These are phyloP conservation scores for Chrysanthemum makinoi DNA, from an alignment of 129 eudicot genomes.

Conservation along the genomic window DNA sequence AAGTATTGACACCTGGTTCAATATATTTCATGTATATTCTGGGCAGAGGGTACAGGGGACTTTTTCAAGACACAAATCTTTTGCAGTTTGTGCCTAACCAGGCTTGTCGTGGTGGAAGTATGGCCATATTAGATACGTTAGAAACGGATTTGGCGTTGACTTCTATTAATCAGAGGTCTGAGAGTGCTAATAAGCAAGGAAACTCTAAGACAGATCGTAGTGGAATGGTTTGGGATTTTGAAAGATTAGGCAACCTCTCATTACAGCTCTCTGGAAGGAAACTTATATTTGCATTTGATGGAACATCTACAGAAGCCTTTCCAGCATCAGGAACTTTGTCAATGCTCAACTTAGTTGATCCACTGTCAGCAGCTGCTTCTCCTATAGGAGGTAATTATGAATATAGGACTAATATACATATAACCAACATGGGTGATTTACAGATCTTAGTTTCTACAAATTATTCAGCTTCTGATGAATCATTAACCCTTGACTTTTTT, in stretches of 20 bases:
- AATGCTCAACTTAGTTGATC: slow-evolving; percentile 95
- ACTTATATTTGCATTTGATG: slow-evolving; percentile 96
- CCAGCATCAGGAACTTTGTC: slow-evolving; percentile 84
- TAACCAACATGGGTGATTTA: background rate
- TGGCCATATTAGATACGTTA: slow-evolving; percentile 93
- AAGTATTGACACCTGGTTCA: slow-evolving; percentile 90
- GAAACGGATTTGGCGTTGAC: slow-evolving; percentile 66
- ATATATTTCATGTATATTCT: slow-evolving; percentile 93
- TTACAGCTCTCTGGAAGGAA: slow-evolving; percentile 89
- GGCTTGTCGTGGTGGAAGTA: slow-evolving; percentile 98
- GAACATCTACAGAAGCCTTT: slow-evolving; percentile 84
- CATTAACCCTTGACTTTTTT: too few relatives aligned
- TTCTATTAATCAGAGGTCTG: slow-evolving; percentile 67
- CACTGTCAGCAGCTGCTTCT: slow-evolving; percentile 96
- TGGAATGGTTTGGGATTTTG: slow-evolving; percentile 97
- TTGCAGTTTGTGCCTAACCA: slow-evolving; percentile 88
- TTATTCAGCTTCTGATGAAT: background rate
- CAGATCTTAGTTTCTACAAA: background rate
- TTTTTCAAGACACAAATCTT: slow-evolving; percentile 87
- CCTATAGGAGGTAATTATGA: slow-evolving; percentile 79
- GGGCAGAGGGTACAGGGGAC: slow-evolving; percentile 97
- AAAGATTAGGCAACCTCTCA: slow-evolving; percentile 79
- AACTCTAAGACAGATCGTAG: slow-evolving; percentile 63
- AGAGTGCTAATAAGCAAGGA: slow-evolving; percentile 65
- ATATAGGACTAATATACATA: background rate